Base-by-base conservation (phyloP, 495 filamentous ascomycete species). In the Darksidea phi region DNA sequence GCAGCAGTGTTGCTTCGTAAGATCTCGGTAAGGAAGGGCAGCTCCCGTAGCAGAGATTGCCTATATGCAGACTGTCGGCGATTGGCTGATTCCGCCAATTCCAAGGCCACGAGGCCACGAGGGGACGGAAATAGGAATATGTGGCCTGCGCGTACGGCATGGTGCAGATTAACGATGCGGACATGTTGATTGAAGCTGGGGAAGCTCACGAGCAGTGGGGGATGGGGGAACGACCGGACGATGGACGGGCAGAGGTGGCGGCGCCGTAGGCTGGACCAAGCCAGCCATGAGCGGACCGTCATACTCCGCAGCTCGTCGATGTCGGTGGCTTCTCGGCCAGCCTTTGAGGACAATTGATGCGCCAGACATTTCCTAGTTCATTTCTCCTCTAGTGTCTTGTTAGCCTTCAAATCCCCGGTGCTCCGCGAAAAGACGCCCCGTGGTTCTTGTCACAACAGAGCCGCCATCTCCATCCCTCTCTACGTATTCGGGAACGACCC, bases 101-200 rank as follows among this genome's bases (percentile, higher is more conserved):
- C 26, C 50, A 37, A 17, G 52, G 25, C 43, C 23, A 5, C 10
- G 36, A 23, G 7, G 59, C 59, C 59, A 61, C 50, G 59, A 61
- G 59, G 50, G 48, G 18, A 43, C 42, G 6, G 37, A 43, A 46
- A 60, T 60, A 54, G 49, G 38, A 48, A n/a, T 6, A 6, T 46
- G 26, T 61, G 48, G 58, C 37, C 37, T 61, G 57, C 54, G 48
- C 34, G 56, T 32, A 37, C 42, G 26, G 18, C 6, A 43, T 47
- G 15, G 10, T 43, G 53, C 53, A 56, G 18, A 56, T 56, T 43
- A 47, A 26, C 8, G 41, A 20, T n/a, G 23, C 38, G 18, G 54
- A 38, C 2, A 12, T 34, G 42, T 48, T 57, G 54, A 57, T 48
- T 57, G 28, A 20, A 26, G 42, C n/a, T 36, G 41, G 41, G n/a